Conservation (phyloP, 371 early-diverging fungal species). For the Capillidium heterosporum region DNA sequence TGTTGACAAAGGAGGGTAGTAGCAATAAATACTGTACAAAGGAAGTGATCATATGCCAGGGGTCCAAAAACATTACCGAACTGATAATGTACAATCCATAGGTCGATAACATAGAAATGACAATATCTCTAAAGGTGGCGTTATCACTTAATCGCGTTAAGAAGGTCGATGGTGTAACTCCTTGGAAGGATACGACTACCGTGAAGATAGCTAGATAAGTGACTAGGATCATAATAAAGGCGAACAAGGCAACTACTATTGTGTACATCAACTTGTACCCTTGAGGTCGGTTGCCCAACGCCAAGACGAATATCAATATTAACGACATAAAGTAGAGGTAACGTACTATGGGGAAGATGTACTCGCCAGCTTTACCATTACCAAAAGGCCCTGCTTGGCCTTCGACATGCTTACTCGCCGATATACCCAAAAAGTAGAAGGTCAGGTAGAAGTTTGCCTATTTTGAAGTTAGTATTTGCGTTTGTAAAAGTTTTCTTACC, state of each 20-base stretch:
- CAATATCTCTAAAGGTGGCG: slow-evolving; percentile 26
- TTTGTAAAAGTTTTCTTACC: slow-evolving; percentile 15
- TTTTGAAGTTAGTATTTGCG: slow-evolving; percentile 5
- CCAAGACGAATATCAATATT: slow-evolving; percentile 36
- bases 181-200: neutral
- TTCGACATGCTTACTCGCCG: slow-evolving; percentile 1
- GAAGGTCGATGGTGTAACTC: slow-evolving; percentile 4
- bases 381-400: no score
- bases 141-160: slow-evolving; percentile 8
- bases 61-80: slow-evolving; percentile 36
- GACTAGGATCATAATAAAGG: slow-evolving; percentile 35
- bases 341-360: slow-evolving; percentile 24
- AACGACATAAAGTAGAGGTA: slow-evolving; percentile 45
- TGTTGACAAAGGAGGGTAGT: slow-evolving; percentile 37
- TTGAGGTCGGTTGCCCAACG: slow-evolving; percentile 70
- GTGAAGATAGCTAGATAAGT: slow-evolving; percentile 16
- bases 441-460: slow-evolving; percentile 60
- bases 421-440: slow-evolving; percentile 43
- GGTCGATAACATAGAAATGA: slow-evolving; percentile 33
- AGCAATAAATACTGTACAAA: slow-evolving; percentile 38
- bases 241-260: slow-evolving; percentile 32
- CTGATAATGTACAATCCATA: slow-evolving; percentile 43
- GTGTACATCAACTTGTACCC: slow-evolving; percentile 49
- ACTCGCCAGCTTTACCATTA: slow-evolving; percentile 9
- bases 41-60: slow-evolving; percentile 45